These are phyloP conservation scores for Torulaspora maleeae DNA, from an alignment of 805 yeast species.

Conservation along the genomic window DNA sequence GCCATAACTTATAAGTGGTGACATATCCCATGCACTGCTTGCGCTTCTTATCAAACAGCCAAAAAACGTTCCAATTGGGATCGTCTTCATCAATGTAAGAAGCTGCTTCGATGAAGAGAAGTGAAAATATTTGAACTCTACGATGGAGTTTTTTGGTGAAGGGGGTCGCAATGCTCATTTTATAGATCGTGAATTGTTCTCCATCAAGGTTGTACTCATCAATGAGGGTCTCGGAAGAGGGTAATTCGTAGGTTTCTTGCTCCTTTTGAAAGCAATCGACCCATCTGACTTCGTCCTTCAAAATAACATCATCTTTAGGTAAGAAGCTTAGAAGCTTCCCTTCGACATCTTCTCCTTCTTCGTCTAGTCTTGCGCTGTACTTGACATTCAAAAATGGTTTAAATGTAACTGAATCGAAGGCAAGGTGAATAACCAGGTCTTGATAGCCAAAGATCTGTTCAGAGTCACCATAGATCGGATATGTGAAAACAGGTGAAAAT, in stretches of 20 bases:
- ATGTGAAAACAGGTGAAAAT: slow-evolving; percentile 78
- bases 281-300: slow-evolving; percentile 69
- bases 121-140: slow-evolving; percentile 71
- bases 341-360: slow-evolving; percentile 56
- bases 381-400: slow-evolving; percentile 65
- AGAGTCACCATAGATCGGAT: slow-evolving; percentile 88
- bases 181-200: slow-evolving; percentile 49
- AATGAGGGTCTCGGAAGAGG: slow-evolving; percentile 37
- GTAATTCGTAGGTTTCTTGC: slow-evolving; percentile 39
- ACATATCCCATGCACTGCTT: slow-evolving; percentile 66
- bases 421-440: slow-evolving; percentile 58
- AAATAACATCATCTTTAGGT: slow-evolving; percentile 52
- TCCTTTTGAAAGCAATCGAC: slow-evolving; percentile 50
- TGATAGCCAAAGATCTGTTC: slow-evolving; percentile 85
- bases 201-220: slow-evolving; percentile 35
- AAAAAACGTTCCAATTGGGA: slow-evolving; percentile 73
- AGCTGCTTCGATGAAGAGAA: slow-evolving; percentile 91
- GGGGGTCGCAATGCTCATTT: slow-evolving; percentile 29
- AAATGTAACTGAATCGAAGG: slow-evolving; percentile 71
- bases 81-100: slow-evolving; percentile 77
- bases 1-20: slow-evolving; percentile 82
- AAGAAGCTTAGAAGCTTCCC: slow-evolving; percentile 51
- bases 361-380: slow-evolving; percentile 50
- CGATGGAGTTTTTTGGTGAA: slow-evolving; percentile 51
- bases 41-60: slow-evolving; percentile 39